Percentiles rank a stretch among this genome's conserved stretches.
Evolutionary conservation across 352 stramenopile species (phyloP).

Genomic region (Halophytophthora polymorphica): DNA sequence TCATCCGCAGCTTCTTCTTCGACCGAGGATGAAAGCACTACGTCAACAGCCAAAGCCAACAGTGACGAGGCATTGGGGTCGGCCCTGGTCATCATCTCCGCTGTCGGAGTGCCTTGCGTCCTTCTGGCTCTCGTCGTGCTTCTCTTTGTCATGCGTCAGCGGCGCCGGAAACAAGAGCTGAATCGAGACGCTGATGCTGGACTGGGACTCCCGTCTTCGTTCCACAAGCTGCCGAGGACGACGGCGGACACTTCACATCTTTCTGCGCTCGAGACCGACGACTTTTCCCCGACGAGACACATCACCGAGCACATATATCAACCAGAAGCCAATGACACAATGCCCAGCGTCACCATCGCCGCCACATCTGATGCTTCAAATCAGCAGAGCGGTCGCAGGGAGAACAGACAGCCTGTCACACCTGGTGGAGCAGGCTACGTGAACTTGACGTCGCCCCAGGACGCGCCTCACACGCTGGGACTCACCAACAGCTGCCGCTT

Average conservation of each 20-base stretch:
- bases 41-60: not conserved
- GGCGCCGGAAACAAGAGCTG: constrained; percentile 11
- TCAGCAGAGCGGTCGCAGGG: not conserved
- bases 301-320: constrained; percentile 8
- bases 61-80: not conserved
- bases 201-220: constrained; percentile 20
- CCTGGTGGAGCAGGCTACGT: constrained; percentile 13
- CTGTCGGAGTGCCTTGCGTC: constrained; percentile 18
- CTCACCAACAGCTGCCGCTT: constrained; percentile 5
- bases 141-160: constrained; percentile 15
- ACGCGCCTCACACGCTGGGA: not conserved
- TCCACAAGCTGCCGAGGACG: constrained; percentile 16
- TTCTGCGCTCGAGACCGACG: constrained; percentile 22
- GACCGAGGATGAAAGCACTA: constrained; percentile 8
- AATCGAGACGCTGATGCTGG: constrained; percentile 16
- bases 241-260: constrained; percentile 22
- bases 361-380: constrained; percentile 7
- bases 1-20: constrained; percentile 3
- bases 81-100: constrained; percentile 17
- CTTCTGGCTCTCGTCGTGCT: constrained; percentile 13
- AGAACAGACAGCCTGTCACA: not conserved
- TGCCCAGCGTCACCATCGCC: constrained; percentile 13
- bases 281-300: constrained; percentile 26
- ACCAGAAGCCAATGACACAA: constrained; percentile 9
- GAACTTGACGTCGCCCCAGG: constrained; percentile 17